Percentiles rank a stretch among this genome's conserved stretches.
These are phyloP conservation scores for Paspalum vaginatum DNA, from an alignment of 176 grass and related monocot genomes.

Conservation along the genomic window DNA sequence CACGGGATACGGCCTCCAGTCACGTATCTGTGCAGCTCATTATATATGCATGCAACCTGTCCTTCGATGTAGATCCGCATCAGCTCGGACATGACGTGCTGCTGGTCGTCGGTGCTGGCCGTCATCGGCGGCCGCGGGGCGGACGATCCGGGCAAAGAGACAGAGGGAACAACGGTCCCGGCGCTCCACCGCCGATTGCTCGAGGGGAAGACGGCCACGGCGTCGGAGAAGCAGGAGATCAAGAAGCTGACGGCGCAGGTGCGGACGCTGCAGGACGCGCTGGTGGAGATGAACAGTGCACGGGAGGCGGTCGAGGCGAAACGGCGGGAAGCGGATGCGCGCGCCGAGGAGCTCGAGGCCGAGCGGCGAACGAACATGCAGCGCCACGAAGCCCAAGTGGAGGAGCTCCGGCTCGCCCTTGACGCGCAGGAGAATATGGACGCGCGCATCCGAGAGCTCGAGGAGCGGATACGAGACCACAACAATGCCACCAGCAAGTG, in stretches of 20 bases:
- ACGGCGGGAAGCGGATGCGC: constrained; percentile 20
- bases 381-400: background rate
- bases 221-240: constrained; percentile 3
- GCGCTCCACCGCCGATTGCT: constrained; percentile 21
- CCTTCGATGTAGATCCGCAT: too few species aligned
- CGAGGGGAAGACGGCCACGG: background rate
- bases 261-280: constrained; percentile 26
- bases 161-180: background rate
- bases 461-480: constrained; percentile 28
- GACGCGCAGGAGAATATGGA: constrained; percentile 23
- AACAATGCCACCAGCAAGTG: constrained; percentile 37
- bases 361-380: constrained; percentile 3
- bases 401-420: constrained; percentile 26
- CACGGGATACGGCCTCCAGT: too few species aligned
- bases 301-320: constrained; percentile 15
- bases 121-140: background rate
- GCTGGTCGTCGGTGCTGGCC: constrained; percentile 46
- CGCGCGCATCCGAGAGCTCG: constrained; percentile 28
- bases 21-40: too few species aligned
- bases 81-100: background rate
- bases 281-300: background rate
- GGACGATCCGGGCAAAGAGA: background rate
- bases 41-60: too few species aligned
- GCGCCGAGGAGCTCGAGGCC: constrained; percentile 1
- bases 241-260: constrained; percentile 38